Base-by-base conservation (phyloP, 139 green algal species). In the Zygnema circumcarinatum region DNA sequence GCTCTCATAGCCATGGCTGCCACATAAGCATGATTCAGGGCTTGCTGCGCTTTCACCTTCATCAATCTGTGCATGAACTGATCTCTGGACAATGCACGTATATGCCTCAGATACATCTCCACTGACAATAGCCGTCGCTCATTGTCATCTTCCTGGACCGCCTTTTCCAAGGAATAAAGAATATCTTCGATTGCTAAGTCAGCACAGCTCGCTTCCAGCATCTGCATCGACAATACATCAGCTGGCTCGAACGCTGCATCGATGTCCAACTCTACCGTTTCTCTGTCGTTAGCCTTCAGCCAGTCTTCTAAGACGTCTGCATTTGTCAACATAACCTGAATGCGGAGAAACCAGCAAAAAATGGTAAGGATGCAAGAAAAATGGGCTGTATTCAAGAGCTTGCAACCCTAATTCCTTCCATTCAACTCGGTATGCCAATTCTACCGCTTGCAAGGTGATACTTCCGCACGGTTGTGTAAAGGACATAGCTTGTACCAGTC, bases 111-210 rank as follows among this genome's bases (percentile, higher is more conserved):
- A 40, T 89, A 89, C 0, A 79, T 89, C 1, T 96, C 95, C 1
- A 94, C 79, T 31, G 84, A 67, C 3, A 96, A 35, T 54, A 88
- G 47, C 22, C 91, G 93, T 2, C 90, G 87, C 0, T 90, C 89
- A 38, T 93, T 91, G 67, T 62, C 38, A 20, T 81, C 81, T n/a
- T 90, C 80, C 29, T 90, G 85, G 22, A 88, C 54, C 21, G 41
- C 80, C 79, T 89, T 89, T 79, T 98, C 96, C 74, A 98, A 86
- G 1, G 92, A 92, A 84, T 96, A 94, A 76, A 98, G 84, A 20
- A 92, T 76, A 81, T 98, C 96, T 92, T 98, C 96, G 7, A 96
- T 79, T 0, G 96, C 96, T 82, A 97, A 69, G 85, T 98, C 96
- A 79, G 95, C 89, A 2, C 95, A 93, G 86, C 95, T 92, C 39